Evolutionary conservation across 805 yeast species (phyloP).

Genomic region (Wickerhamomyces queroliae): DNA sequence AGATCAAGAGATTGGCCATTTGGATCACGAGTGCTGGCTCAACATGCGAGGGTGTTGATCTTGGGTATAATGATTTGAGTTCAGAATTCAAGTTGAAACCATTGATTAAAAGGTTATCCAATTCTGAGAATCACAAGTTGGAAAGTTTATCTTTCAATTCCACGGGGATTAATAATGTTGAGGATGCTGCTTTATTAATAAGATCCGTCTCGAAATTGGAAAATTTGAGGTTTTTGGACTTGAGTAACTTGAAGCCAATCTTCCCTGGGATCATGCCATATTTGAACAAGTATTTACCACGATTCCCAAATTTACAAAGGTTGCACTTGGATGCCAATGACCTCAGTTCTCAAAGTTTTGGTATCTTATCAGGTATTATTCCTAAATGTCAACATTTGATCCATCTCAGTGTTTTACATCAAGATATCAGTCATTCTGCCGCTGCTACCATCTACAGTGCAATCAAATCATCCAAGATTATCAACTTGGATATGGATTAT

Average conservation of each 20-base stretch:
- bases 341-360: slow-evolving; percentile 48
- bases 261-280: slow-evolving; percentile 58
- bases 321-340: slow-evolving; percentile 69
- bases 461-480: slow-evolving; percentile 56
- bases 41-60: slow-evolving; percentile 62
- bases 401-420: slow-evolving; percentile 66
- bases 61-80: slow-evolving; percentile 73
- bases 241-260: slow-evolving; percentile 62
- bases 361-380: slow-evolving; percentile 58
- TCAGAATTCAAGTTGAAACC: slow-evolving; percentile 23
- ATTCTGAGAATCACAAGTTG: slow-evolving; percentile 22
- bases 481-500: slow-evolving; percentile 65
- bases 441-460: slow-evolving; percentile 65
- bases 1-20: slow-evolving; percentile 45
- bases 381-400: slow-evolving; percentile 62
- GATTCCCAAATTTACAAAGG: slow-evolving; percentile 56
- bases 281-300: slow-evolving; percentile 60
- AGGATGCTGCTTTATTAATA: slow-evolving; percentile 44
- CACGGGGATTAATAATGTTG: slow-evolving; percentile 49
- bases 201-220: slow-evolving; percentile 48
- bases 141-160: slow-evolving; percentile 57
- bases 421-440: slow-evolving; percentile 51
- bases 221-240: slow-evolving; percentile 63
- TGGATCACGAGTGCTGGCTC: slow-evolving; percentile 46
- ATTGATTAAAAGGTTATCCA: slow-evolving; percentile 14